Base-by-base conservation (phyloP, 225 moss, liverwort and hornwort species). In the Bryoerythrophyllum caledonicum region DNA sequence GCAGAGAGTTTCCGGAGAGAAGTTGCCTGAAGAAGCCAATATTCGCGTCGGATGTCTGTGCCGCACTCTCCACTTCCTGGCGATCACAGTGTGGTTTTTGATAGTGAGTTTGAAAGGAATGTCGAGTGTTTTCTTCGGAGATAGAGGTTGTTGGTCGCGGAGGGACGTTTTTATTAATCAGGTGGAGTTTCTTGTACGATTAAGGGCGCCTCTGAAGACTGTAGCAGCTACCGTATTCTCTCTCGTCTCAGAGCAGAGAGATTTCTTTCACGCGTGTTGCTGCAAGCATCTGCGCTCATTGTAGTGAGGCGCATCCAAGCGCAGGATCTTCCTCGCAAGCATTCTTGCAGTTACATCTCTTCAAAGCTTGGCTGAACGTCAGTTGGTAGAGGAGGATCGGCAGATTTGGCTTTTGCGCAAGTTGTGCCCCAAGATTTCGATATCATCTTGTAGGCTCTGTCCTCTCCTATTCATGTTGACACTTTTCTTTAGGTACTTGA, bases 261-360 rank as follows among this genome's bases (percentile, higher is more conserved):
- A 46, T 70, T 61, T 66, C 14, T 19, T 60, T 70, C 25, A 37
- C 32, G n/a, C 59, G 59, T 25, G 26, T 32, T 59, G 48, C 24
- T 70, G 66, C 74, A 46, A 65, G 64, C 66, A 56, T 71, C 17
- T 30, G 55, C n/a, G 44, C 44, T 35, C 43, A 24, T 34, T 73
- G 44, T 60, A 60, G 34, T 20, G 40, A 74, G 34, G 26, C 3
- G 44, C 70, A 65, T 77, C 60, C 35, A 60, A 65, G 28, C 46
- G 28, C 38, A 41, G 54, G 73, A 64, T 25, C 21, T 41, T 63
- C 17, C 12, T 30, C 59, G 44, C 26, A 23, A 27, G 10, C 17
- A 34, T 8, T 65, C 46, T 53, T 74, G 74, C n/a, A 25, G 60
- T 71, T 24, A 54, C 48, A 54, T 17, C 46, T 49, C 2, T 49